These are phyloP conservation scores for Cyclotella baltica DNA, from an alignment of 108 stramenopile species.

Conservation along the genomic window DNA sequence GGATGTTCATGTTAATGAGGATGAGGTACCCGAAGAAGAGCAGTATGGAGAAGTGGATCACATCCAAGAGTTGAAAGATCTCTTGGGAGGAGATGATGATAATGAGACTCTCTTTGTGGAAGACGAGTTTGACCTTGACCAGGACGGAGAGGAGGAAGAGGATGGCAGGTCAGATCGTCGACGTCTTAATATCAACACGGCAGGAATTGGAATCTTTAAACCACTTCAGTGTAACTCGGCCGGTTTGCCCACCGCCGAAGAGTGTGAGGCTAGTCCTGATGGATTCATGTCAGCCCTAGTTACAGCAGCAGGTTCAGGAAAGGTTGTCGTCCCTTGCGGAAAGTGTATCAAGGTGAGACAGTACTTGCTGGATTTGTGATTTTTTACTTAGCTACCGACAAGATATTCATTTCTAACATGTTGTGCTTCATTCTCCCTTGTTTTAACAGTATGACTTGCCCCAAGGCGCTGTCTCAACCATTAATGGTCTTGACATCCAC, in stretches of 20 bases:
- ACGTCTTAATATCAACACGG: conserved; percentile 10
- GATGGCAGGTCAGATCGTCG: neutral
- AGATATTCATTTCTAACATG: no score
- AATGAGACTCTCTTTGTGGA: neutral
- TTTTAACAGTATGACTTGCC: conserved; percentile 37
- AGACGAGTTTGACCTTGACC: conserved; percentile 7
- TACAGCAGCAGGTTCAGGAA: neutral
- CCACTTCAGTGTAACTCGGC: conserved; percentile 36
- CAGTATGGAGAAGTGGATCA: neutral
- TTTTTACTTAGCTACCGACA: no score
- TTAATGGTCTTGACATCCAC: conserved; percentile 57
- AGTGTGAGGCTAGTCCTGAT: conserved; percentile 4
- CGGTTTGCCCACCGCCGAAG: conserved; percentile 10
- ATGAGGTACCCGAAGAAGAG: conserved; percentile 4
- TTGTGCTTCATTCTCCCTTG: no score
- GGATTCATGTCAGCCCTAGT: conserved; percentile 31
- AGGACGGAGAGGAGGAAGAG: neutral
- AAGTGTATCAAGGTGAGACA: conserved; percentile 39
- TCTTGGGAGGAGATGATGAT: neutral
- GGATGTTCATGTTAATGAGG: neutral
- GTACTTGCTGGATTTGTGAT: no score
- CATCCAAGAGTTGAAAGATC: neutral
- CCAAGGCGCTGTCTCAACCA: conserved; percentile 6
- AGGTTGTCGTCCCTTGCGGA: conserved; percentile 35
- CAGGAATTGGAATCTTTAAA: conserved; percentile 30